Evolutionary conservation across 2,329 filamentous ascomycete species (phyloP), one percentile per base, ranked within the genome.

Genomic region (Pseudogymnoascus sp.): DNA sequence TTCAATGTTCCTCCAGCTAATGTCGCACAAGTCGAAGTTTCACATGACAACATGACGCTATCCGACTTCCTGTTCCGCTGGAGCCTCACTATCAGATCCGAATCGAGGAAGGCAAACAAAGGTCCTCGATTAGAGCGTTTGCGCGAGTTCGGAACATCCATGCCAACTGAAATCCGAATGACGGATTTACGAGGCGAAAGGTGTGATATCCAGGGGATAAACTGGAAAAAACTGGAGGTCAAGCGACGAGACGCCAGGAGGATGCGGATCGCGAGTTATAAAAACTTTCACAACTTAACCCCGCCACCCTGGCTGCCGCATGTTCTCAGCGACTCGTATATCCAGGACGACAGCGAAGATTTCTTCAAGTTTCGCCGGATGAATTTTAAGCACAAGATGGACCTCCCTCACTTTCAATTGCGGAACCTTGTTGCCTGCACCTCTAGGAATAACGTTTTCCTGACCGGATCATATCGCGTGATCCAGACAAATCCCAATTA

Each of bases 371-470:
- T 87, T 69, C 78, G 78, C 42, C 78, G 76, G 40, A 85, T 86
- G 79, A 77, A 82, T 65, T 76, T 87, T 43, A 77, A 79, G 53
- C 77, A 76, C 18, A 77, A 84, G 60, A 76, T 85, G 23, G 77
- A 80, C 65, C 73, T 88, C 16, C 77, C 83, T n/a, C 86, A 89
- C 73, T 88, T 88, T 65, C 86, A 89, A 70, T 76, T 88, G 11
- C 83, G 86, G 46, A 87, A 86, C 68, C 77, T 87, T 14, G 74
- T 89, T 18, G 83, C 83, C 2, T 82, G 81, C 68, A 78, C 82
- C 4, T 83, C 82, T 7, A 77, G 80, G 34, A 81, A 80, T 5
- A 80, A 82, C 43, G 77, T 79, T 7, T 88, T 83, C 69, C 88
- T 87, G 68, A 80, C 84, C 2, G 78, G 79, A 37, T 71, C 72